Evolutionary conservation across 2,329 filamentous ascomycete genomes (phyloP), one percentile per base, ranked within the genome.

Genomic region (Simplicillium sp.): DNA sequence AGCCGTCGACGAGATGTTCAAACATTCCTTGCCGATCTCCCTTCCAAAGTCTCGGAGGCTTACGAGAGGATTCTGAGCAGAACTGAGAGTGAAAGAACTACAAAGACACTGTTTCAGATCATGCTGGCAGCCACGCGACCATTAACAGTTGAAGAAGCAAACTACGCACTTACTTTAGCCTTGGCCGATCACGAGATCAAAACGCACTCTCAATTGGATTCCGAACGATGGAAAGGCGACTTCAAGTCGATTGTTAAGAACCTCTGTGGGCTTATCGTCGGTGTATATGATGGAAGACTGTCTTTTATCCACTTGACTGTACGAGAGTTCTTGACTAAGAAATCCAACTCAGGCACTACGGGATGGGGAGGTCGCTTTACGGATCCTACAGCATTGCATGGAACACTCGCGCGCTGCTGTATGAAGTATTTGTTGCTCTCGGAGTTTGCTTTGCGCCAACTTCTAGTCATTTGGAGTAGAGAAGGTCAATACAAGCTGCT

Each of bases 31-130:
- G 41, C 37, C 11, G 14, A 41, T 14, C 16, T 55, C 1, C 53
- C 54, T 3, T 39, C 36, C 2, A n/a, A 46, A 12, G 41, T 54
- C 12, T 50, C 48, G 13, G 47, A 52, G 1, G 51, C 50, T 16
- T 55, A 55, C 40, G 50, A 55, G 28, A 44, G 44, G n/a, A 52
- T 55, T 4, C 40, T 57, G 9, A 25, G 16, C 29, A 50, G 3
- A 37, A 39, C 11, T 12, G 33, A 39, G 12, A 35, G 34, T 17
- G 17, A 15, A 7, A 2, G 5, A 13, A 34, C 9, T 2, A 35
- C 38, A 7, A 29, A 3, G 4, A 3, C 9, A 2, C 8, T 39
- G 17, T 32, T 39, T 7, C 31, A 34, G 11, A 35, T 39, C 7
- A n/a, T 39, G 3, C 32, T 39, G 2, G 32, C 38, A 13, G 38